Evolutionary conservation across 2,329 filamentous ascomycete species (phyloP).

Genomic region (Dactylonectria estremocensis): DNA sequence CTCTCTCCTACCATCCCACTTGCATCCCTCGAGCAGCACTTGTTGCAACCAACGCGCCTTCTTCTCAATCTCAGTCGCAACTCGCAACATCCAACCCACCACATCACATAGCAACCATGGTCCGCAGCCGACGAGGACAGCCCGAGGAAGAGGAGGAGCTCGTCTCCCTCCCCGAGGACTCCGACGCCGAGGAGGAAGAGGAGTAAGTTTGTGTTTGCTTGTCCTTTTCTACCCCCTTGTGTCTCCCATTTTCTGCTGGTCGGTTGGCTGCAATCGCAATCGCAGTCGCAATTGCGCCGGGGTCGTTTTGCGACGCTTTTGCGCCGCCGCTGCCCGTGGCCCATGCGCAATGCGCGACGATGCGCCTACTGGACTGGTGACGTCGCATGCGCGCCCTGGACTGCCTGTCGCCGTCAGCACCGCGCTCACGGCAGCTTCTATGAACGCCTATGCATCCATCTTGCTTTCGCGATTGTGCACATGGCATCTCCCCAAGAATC

Average conservation of each 20-base stretch:
- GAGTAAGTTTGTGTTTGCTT: conserved; percentile 60
- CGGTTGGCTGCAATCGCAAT: conserved; percentile 31
- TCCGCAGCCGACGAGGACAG: conserved; percentile 32
- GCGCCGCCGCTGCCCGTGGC: conserved; percentile 38
- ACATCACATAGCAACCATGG: conserved; percentile 20
- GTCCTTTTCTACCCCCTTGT: conserved; percentile 10
- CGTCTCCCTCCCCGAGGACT: conserved; percentile 67
- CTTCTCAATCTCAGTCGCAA: conserved; percentile 7
- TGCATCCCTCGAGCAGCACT: conserved; percentile 12
- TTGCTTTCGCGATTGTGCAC: conserved; percentile 3
- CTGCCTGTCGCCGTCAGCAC: conserved; percentile 16
- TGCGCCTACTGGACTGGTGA: conserved; percentile 27
- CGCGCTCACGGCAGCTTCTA: neutral
- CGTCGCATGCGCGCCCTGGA: conserved; percentile 38
- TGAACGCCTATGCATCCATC: neutral
- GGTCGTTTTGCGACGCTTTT: conserved; percentile 37
- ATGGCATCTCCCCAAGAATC: neutral
- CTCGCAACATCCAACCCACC: neutral
- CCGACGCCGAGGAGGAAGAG: conserved; percentile 68
- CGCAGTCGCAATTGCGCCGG: conserved; percentile 23
- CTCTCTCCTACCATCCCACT: conserved; percentile 8
- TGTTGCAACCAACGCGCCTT: conserved; percentile 4
- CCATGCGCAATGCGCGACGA: conserved; percentile 29
- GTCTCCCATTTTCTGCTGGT: neutral
- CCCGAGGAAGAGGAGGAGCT: conserved; percentile 66